These are phyloP conservation scores for Croton laevigatus DNA, from an alignment of 441 rosid species.

Conservation along the genomic window DNA sequence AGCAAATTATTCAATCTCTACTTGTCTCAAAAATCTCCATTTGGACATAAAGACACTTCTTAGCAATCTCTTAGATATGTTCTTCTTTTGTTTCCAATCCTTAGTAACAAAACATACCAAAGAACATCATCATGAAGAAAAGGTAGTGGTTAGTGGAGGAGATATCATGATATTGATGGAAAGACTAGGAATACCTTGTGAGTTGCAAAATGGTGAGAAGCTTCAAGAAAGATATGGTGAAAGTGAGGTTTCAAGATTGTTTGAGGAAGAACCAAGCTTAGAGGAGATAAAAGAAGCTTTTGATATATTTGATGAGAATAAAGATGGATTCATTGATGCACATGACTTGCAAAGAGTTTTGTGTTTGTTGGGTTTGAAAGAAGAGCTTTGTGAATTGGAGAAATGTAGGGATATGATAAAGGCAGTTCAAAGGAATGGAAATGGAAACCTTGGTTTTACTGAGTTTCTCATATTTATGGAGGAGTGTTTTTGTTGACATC, in stretches of 20 bases:
- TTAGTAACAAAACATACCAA: not conserved
- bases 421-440: slow-evolving; percentile 24
- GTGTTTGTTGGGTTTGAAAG: slow-evolving; percentile 27
- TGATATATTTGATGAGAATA: slow-evolving; percentile 42
- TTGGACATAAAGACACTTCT: not conserved
- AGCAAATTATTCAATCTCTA: not conserved
- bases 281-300: slow-evolving; percentile 45
- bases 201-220: not conserved
- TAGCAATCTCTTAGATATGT: not conserved
- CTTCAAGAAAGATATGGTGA: slow-evolving; percentile 1
- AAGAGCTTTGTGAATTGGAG: slow-evolving; percentile 13
- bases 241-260: slow-evolving; percentile 26
- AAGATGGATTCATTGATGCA: slow-evolving; percentile 47
- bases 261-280: slow-evolving; percentile 34
- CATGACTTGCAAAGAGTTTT: slow-evolving; percentile 43
- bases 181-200: slow-evolving; percentile 24
- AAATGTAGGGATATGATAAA: slow-evolving; percentile 33
- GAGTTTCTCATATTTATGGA: slow-evolving; percentile 39
- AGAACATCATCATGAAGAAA: not conserved
- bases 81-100: not conserved
- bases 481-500: slow-evolving; percentile 22
- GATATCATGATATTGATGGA: slow-evolving; percentile 33
- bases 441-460: slow-evolving; percentile 29
- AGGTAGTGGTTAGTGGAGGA: not conserved
- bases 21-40: not conserved